A percentile compares a stretch with the other conserved stretches of the same genome.
These are phyloP conservation scores for Zoysia japonica DNA, from an alignment of 176 grass and related monocot genomes.

Conservation along the genomic window DNA sequence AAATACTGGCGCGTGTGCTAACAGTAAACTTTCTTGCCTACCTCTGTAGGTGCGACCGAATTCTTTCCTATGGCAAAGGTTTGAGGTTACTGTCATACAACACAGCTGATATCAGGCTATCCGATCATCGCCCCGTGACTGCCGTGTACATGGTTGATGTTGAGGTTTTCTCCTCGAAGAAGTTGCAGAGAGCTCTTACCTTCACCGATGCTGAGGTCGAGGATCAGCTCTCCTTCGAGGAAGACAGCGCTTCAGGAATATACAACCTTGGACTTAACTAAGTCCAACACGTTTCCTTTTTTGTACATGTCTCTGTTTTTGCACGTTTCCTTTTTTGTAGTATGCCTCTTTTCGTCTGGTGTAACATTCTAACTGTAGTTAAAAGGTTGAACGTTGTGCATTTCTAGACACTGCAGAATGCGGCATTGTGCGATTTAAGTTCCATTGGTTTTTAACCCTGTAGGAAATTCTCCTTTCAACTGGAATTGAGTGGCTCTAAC, in stretches of 20 bases:
- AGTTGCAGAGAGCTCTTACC: conserved; percentile 90
- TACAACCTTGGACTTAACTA: conserved; percentile 36
- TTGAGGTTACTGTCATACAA: conserved; percentile 62
- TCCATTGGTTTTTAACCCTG: not conserved
- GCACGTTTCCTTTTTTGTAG: not conserved
- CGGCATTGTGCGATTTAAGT: conserved; percentile 8
- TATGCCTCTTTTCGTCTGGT: not conserved
- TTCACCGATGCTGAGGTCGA: conserved; percentile 90
- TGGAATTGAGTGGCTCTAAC: not conserved
- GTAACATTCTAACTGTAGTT: conserved; percentile 36
- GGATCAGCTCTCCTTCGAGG: conserved; percentile 59
- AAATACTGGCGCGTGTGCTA: not conserved
- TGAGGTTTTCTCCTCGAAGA: conserved; percentile 83
- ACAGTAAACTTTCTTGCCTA: not conserved
- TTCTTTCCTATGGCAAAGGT: conserved; percentile 81
- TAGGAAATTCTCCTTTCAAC: not conserved
- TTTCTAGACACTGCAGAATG: not conserved
- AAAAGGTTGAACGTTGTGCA: not conserved
- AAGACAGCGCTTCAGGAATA: conserved; percentile 51
- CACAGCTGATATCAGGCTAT: conserved; percentile 62
- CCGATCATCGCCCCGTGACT: conserved; percentile 87
- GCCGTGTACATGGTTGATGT: conserved; percentile 69
- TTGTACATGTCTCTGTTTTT: conserved; percentile 4
- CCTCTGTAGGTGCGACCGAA: conserved; percentile 74
- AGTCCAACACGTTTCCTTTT: not conserved